Base-by-base conservation (phyloP, 129 eudicot genomes). In the Centaurea solstitialis region DNA sequence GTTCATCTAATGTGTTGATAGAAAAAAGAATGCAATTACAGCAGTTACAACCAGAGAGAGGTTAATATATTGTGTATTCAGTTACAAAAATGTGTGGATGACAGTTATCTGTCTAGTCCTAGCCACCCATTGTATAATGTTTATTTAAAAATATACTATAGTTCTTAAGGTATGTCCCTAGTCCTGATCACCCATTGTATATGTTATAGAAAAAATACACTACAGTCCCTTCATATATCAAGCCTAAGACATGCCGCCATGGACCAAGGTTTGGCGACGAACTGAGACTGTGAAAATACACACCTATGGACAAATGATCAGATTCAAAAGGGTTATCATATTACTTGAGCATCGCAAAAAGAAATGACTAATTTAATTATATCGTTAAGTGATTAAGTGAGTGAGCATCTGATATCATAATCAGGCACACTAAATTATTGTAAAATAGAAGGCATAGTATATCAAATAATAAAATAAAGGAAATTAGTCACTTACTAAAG, bases 401-500 rank as follows among this genome's bases (percentile, higher is more conserved):
- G 4, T 73, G 76, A 73, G 22, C 28, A 22, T 50, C 59, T 43
- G 39, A 26, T 50, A 74, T 43, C 77, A 74, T 15, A 74, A 74
- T 74, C 26, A 72, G 17, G 33, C 78, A 50, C 41, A 50, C 24
- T 21, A 70, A 8, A 18, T 47, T 20, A 22, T 22, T 9, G 12
- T 21, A 13, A 13, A 64, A 18, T 64, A 26, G 68, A 21, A 21
- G 15, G 26, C 30, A 1, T 20, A 22, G 68, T 22, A 64, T 76
- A 40, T 66, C 65, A 23, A 17, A 39, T 67, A 41, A 41, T n/a
- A 74, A 75, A 61, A n/a, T 67, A 61, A 15, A 50, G 69, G 64
- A 37, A 57, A 24, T 35, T 12, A 77, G 76, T 80, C 68, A 84
- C 91, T 90, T 87, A 92, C 99, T 95, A 76, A 95, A 95, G 9